Conservation (phyloP, 306 rosid species). For the Psophocarpus tetragonolobus region DNA sequence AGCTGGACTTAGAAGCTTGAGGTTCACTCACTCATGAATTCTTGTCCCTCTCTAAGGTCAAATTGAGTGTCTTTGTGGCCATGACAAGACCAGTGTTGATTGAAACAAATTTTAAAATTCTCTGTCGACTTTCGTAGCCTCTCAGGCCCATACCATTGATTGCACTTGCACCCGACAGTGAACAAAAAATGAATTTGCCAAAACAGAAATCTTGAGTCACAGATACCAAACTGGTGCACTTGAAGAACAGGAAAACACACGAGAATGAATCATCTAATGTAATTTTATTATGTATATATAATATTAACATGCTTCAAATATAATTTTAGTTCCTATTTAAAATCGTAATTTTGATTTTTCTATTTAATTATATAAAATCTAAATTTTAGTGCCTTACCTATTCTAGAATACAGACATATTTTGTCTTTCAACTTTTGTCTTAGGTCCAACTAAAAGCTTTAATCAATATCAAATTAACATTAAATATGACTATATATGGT, state of each 20-base stretch:
- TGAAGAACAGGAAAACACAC: slow-evolving; percentile 8
- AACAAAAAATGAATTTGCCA: slow-evolving; percentile 20
- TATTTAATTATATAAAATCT: no score
- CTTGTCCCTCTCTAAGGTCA: slow-evolving; percentile 27
- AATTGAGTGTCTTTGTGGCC: slow-evolving; percentile 43
- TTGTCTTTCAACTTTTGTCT: no score
- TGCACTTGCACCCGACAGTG: slow-evolving; percentile 32
- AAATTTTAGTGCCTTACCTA: no score
- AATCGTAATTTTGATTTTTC: no score
- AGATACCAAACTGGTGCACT: not conserved
- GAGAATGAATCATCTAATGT: slow-evolving; percentile 22
- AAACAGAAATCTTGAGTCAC: slow-evolving; percentile 15
- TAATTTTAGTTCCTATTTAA: no score
- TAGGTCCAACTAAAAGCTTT: no score
- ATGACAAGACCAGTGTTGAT: slow-evolving; percentile 3
- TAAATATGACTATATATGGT: no score
- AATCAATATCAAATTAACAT: no score
- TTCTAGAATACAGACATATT: no score
- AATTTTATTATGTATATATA: no score
- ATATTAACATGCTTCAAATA: no score
- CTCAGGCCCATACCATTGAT: not conserved
- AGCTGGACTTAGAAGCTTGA: slow-evolving; percentile 54
- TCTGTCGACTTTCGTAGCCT: not conserved
- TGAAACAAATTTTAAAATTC: no score
- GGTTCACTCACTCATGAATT: slow-evolving; percentile 36